Conservation (phyloP, 352 stramenopile genomes). For the Phytophthora hibernalis region DNA sequence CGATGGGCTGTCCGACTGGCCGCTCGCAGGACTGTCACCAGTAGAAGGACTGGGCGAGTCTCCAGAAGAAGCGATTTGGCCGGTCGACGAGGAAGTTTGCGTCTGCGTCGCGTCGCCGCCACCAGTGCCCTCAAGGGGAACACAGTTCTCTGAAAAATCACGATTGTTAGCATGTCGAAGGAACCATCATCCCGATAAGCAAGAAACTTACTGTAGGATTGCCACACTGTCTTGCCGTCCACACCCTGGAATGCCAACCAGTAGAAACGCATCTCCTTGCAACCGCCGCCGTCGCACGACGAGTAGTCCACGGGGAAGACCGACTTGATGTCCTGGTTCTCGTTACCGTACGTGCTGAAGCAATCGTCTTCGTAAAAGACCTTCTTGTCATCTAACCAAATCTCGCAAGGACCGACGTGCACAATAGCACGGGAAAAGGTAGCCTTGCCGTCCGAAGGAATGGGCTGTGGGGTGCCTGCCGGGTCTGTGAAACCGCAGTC, state of each 20-base stretch:
- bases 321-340: slow-evolving; percentile 33
- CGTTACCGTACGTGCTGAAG: slow-evolving; percentile 28
- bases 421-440: slow-evolving; percentile 29
- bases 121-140: slow-evolving; percentile 11
- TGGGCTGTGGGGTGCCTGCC: slow-evolving; percentile 18
- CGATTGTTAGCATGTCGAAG: neutral
- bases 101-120: neutral
- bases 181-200: neutral
- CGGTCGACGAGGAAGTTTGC: neutral
- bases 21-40: neutral
- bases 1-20: slow-evolving; percentile 7
- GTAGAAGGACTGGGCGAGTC: neutral
- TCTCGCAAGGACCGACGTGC: slow-evolving; percentile 32
- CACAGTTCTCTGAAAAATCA: slow-evolving; percentile 18
- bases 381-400: slow-evolving; percentile 36
- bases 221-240: slow-evolving; percentile 33
- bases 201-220: slow-evolving; percentile 35
- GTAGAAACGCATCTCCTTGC: slow-evolving; percentile 43
- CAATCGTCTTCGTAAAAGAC: slow-evolving; percentile 42
- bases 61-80: neutral
- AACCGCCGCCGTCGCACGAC: slow-evolving; percentile 26
- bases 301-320: slow-evolving; percentile 46
- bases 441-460: slow-evolving; percentile 25
- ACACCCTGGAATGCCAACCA: slow-evolving; percentile 42
- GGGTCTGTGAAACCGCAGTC: slow-evolving; percentile 36